These are phyloP conservation scores for Protomyces inouyei DNA, from an alignment of 1,139 yeast species.

Conservation along the genomic window DNA sequence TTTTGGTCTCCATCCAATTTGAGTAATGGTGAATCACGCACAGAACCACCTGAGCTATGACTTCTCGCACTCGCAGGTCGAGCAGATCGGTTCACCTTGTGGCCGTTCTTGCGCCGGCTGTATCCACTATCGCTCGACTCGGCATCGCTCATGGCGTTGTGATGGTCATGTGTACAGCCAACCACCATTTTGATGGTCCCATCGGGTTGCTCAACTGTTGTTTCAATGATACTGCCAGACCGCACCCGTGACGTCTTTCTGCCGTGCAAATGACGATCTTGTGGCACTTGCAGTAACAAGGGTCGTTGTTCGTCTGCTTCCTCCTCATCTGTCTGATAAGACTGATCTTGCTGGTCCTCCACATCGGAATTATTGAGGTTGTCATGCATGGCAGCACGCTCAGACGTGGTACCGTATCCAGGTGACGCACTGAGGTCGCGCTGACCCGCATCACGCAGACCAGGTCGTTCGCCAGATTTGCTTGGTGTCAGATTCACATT, in stretches of 20 bases:
- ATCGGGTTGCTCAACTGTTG: slow-evolving; percentile 18
- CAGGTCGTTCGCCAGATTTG: slow-evolving; percentile 4
- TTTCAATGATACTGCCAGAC: slow-evolving; percentile 22
- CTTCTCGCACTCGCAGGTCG: neutral
- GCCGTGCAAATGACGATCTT: neutral
- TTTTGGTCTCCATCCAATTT: neutral
- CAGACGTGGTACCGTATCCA: slow-evolving; percentile 15
- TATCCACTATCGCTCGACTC: slow-evolving; percentile 13
- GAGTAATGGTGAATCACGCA: neutral
- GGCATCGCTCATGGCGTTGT: slow-evolving; percentile 10
- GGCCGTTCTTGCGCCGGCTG: slow-evolving; percentile 4
- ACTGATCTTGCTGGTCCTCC: neutral
- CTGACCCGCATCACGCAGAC: slow-evolving; percentile 19
- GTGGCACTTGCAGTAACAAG: neutral
- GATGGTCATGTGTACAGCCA: slow-evolving; percentile 13
- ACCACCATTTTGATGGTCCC: slow-evolving; percentile 23
- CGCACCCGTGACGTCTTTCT: slow-evolving; percentile 9
- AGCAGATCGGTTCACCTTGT: neutral
- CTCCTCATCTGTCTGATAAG: neutral
- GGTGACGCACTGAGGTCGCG: slow-evolving; percentile 6
- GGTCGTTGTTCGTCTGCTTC: neutral
- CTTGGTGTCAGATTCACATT: neutral
- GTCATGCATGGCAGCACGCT: slow-evolving; percentile 20
- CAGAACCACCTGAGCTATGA: neutral
- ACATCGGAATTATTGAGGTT: slow-evolving; percentile 1